Evolutionary conservation across 139 green algal genomes (phyloP), one percentile per base, ranked within the genome.

Genomic region (Closterium sp.): DNA sequence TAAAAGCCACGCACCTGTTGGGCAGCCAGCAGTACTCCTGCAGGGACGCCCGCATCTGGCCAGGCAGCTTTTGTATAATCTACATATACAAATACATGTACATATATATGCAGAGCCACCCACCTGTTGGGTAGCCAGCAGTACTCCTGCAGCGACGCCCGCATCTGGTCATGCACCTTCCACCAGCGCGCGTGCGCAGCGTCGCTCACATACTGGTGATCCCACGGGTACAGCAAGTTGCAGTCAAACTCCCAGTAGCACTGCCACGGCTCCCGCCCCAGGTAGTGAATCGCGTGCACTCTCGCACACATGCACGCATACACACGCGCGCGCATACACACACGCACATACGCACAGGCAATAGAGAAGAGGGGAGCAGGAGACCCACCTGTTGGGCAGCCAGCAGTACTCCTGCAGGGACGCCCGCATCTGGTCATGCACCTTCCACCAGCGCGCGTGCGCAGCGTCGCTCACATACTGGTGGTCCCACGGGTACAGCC

Each of bases 211-310:
- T 66, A 88, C 33, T 66, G 23, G 25, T 55, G 85, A 12, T 69
- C 25, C 25, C 25, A 69, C 34, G 30, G 30, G 30, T 31, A 38
- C 33, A 69, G 33, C 85, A n/a, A 88, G 8, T 36, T 88, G 85
- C 85, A 88, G 85, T 88, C 85, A 33, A 43, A 88, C 9, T 88
- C 85, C 12, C 31, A 10, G 85, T 43, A 88, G 33, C 85, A 88
- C 85, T 43, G 32, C 85, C 85, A 88, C 34, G 85, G 85, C 34
- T 88, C 55, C 33, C 32, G 4, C 8, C 85, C 85, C 34, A 88
- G 33, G 85, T 88, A 88, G 85, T 88, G 85, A 31, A 88, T 88
- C 30, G 3, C 33, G 55, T 88, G 7, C 38, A 66, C 19, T 16
- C 19, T 7, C 38, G 19, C 38, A 4, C 38, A 69, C 23, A 25